Percentiles rank a stretch among this genome's conserved stretches.
phyloP scores from a whole-genome alignment of 2,329 filamentous ascomycete genomes.

The Stagonosporopsis tanaceti region DNA sequence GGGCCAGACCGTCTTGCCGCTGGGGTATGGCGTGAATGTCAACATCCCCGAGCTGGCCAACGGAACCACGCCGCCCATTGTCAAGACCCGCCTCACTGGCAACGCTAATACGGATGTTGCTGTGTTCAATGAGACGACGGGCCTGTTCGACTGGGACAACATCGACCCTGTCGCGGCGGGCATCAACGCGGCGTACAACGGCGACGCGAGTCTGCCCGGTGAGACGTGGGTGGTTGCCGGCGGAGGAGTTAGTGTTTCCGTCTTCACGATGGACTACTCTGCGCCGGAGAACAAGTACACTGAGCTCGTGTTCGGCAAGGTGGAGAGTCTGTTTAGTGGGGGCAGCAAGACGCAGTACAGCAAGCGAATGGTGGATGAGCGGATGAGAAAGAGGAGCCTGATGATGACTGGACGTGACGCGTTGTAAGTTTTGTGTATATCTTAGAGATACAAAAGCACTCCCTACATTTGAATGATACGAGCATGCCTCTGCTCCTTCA shows the following conservation, averaged over 20 bases:
- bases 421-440: constrained; percentile 1
- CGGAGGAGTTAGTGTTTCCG: constrained; percentile 54
- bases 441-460: not conserved
- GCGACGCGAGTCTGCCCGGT: constrained; percentile 60
- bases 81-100: constrained; percentile 60
- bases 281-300: constrained; percentile 52
- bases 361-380: constrained; percentile 28
- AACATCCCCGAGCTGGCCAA: constrained; percentile 58
- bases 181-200: constrained; percentile 61
- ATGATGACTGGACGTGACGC: constrained; percentile 19
- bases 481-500: not conserved
- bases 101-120: constrained; percentile 58
- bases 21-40: constrained; percentile 62
- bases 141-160: constrained; percentile 59
- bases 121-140: constrained; percentile 54
- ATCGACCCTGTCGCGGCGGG: constrained; percentile 58
- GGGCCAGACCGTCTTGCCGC: constrained; percentile 51
- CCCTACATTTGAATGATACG: not conserved
- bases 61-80: constrained; percentile 54
- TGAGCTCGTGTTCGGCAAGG: constrained; percentile 29
- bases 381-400: constrained; percentile 28
- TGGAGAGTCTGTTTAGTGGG: constrained; percentile 20
- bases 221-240: constrained; percentile 59
- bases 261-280: constrained; percentile 62
- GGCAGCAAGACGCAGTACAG: constrained; percentile 24